Percentiles rank a stretch among this genome's conserved stretches.
These are phyloP conservation scores for Nicotiana attenuata DNA, from an alignment of 257 asterid genomes.

Conservation along the genomic window DNA sequence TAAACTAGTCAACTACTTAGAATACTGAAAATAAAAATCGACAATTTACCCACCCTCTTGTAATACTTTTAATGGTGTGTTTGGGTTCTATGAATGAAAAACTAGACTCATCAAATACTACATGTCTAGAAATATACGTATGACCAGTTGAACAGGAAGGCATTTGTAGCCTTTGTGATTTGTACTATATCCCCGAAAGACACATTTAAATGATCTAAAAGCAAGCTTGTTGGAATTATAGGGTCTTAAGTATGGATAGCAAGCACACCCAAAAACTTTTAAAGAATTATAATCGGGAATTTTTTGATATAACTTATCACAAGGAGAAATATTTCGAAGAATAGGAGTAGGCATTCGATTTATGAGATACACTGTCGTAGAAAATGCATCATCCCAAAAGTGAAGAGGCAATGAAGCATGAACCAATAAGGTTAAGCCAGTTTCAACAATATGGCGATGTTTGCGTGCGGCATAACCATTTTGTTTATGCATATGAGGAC, in stretches of 20 bases:
- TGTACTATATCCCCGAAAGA: not conserved
- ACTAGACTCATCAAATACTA: not conserved
- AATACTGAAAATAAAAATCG: too few relatives aligned
- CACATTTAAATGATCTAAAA: not conserved
- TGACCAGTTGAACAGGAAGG: not conserved
- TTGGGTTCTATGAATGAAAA: not conserved
- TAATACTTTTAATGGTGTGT: not conserved
- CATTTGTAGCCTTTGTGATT: not conserved
- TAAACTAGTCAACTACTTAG: too few relatives aligned
- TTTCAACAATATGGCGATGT: not conserved
- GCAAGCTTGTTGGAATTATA: not conserved
- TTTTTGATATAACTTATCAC: too few relatives aligned
- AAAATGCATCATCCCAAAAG: not conserved
- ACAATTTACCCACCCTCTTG: too few relatives aligned
- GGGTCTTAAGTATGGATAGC: not conserved
- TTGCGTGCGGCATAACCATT: not conserved
- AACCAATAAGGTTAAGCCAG: not conserved
- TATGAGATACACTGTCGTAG: not conserved
- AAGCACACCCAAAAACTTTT: not conserved
- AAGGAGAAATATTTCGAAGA: not conserved
- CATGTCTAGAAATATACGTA: not conserved
- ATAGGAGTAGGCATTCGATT: not conserved
- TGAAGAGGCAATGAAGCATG: not conserved
- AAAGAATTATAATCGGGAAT: too few relatives aligned
- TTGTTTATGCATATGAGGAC: too few relatives aligned